Evolutionary conservation across 345 rosid species (phyloP).

Genomic region (Salix koriyanagi): DNA sequence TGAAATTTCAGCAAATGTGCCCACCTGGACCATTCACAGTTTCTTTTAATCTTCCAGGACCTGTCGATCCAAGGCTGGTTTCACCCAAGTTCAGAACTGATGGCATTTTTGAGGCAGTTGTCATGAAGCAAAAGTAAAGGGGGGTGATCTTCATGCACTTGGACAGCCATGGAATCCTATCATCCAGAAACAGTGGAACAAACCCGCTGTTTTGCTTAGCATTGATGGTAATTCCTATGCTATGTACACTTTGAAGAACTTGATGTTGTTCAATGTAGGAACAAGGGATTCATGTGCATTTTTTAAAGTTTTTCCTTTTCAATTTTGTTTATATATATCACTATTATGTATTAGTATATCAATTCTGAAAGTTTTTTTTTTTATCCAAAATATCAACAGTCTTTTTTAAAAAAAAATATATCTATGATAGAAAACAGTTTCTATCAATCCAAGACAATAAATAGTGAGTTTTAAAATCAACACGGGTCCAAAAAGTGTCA

Average conservation of each 20-base stretch:
- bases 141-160: not conserved
- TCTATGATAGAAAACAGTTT: too few species aligned
- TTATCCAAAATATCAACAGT: too few species aligned
- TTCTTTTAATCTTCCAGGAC: constrained; percentile 22
- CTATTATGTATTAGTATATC: too few species aligned
- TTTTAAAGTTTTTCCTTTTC: too few species aligned
- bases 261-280: not conserved
- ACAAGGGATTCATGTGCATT: not conserved
- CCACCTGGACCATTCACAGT: constrained; percentile 12
- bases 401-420: too few species aligned
- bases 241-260: not conserved
- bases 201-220: not conserved
- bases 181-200: not conserved
- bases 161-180: not conserved
- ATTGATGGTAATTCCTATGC: not conserved
- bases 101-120: constrained; percentile 19
- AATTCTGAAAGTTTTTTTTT: too few species aligned
- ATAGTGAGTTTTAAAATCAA: too few species aligned
- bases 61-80: constrained; percentile 20
- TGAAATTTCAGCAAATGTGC: constrained; percentile 4
- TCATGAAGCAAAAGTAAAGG: not conserved
- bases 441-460: too few species aligned
- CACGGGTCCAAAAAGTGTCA: too few species aligned
- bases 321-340: too few species aligned
- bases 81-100: constrained; percentile 17